phyloP scores from a whole-genome alignment of 257 asterid species.

The Cynanchum wilfordii region DNA sequence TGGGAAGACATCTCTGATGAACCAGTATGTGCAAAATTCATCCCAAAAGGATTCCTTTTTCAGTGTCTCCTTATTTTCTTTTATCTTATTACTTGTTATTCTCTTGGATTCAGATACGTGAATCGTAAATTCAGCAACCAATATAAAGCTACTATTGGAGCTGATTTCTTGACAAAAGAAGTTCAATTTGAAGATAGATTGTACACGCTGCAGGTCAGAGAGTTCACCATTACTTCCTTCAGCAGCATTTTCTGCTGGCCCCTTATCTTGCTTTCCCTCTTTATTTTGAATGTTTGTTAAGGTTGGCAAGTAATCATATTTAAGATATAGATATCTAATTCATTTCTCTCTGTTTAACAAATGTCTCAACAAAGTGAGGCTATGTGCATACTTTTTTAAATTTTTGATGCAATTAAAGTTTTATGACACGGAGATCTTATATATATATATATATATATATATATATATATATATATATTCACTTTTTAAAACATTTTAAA shows the following conservation, averaged over 20 bases:
- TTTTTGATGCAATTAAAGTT: neutral
- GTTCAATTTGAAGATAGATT: constrained; percentile 40
- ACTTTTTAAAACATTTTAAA: too few species aligned
- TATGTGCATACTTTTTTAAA: neutral
- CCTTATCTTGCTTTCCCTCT: neutral
- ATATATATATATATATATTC: too few species aligned
- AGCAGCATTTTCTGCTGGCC: neutral
- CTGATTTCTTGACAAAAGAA: constrained; percentile 49
- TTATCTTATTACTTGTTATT: neutral
- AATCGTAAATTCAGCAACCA: constrained; percentile 43
- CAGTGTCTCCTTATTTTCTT: constrained; percentile 1
- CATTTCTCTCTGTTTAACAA: neutral
- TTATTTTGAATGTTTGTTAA: neutral
- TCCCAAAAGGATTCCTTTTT: neutral
- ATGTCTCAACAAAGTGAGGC: neutral
- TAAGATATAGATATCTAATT: neutral
- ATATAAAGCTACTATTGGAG: constrained; percentile 50
- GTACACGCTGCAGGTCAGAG: constrained; percentile 37
- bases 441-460: too few species aligned
- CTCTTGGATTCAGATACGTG: constrained; percentile 27
- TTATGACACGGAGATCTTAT: too few species aligned
- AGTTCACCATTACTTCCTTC: neutral
- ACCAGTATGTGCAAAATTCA: constrained; percentile 28
- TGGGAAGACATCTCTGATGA: constrained; percentile 53
- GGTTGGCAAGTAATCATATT: neutral